Evolutionary conservation across 2,329 filamentous ascomycete species (phyloP).

Genomic region (Cladosporium velox): DNA sequence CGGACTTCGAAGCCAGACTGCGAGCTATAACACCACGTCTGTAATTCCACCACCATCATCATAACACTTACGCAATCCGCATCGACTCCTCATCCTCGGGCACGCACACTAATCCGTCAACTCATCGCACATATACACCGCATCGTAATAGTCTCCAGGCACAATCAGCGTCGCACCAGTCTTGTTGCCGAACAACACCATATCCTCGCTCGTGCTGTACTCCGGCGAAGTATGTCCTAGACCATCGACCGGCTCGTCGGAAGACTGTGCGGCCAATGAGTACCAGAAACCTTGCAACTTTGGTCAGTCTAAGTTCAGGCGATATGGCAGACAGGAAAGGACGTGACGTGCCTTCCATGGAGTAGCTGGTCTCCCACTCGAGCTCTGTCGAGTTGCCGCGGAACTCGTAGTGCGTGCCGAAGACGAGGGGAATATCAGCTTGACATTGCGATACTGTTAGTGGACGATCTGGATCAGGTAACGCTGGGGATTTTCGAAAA

Average conservation of each 20-base stretch:
- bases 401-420: slow-evolving; percentile 40
- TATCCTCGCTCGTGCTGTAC: background rate
- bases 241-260: background rate
- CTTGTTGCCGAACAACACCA: slow-evolving; percentile 12
- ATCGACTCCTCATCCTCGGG: background rate
- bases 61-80: background rate
- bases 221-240: slow-evolving; percentile 9
- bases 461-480: background rate
- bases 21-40: no score
- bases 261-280: background rate
- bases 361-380: slow-evolving; percentile 33
- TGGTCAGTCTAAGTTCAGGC: background rate
- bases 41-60: background rate
- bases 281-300: slow-evolving; percentile 2
- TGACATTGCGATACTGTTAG: background rate
- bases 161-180: slow-evolving; percentile 4
- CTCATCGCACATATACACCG: slow-evolving; percentile 11
- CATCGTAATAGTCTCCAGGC: slow-evolving; percentile 10
- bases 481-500: background rate
- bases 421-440: slow-evolving; percentile 41
- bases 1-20: no score
- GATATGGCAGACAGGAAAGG: background rate
- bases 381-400: slow-evolving; percentile 27
- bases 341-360: slow-evolving; percentile 35
- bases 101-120: background rate